These are phyloP conservation scores for Cucurbitaria berberidis DNA, from an alignment of 2,329 filamentous ascomycete species.

Conservation along the genomic window DNA sequence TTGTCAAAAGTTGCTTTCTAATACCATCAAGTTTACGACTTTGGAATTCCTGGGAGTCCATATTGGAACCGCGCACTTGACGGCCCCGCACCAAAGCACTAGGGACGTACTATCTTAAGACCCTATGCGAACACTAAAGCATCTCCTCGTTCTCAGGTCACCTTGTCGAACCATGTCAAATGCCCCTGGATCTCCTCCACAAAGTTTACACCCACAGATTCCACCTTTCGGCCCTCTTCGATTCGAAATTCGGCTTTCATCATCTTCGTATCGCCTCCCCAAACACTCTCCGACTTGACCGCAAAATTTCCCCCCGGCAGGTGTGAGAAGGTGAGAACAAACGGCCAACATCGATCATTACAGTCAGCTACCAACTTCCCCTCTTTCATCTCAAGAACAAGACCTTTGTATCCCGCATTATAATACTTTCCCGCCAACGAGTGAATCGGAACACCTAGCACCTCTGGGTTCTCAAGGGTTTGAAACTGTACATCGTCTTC, in stretches of 20 bases:
- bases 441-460: conserved; percentile 4
- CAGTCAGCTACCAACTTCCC: conserved; percentile 13
- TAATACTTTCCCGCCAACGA: conserved; percentile 9
- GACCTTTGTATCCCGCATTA: conserved; percentile 12
- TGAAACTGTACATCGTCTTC: conserved; percentile 5
- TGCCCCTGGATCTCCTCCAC: conserved; percentile 9
- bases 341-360: conserved; percentile 16
- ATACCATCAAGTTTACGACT: too few species aligned
- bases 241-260: conserved; percentile 12
- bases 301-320: conserved; percentile 4
- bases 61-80: too few species aligned
- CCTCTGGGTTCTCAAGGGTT: conserved; percentile 1
- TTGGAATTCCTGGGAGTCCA: too few species aligned
- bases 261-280: conserved; percentile 2
- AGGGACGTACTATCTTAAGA: too few species aligned
- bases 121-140: too few species aligned
- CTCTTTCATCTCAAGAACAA: conserved; percentile 6
- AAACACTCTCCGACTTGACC: not conserved
- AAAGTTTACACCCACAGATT: conserved; percentile 11
- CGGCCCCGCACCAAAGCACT: too few species aligned
- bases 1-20: too few species aligned
- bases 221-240: conserved; percentile 1
- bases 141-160: too few species aligned
- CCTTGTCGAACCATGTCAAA: conserved; percentile 13
- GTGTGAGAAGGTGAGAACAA: conserved; percentile 12